Evolutionary conservation across 1,139 yeast genomes (phyloP).

Genomic region (Scheffersomyces stambukii): DNA sequence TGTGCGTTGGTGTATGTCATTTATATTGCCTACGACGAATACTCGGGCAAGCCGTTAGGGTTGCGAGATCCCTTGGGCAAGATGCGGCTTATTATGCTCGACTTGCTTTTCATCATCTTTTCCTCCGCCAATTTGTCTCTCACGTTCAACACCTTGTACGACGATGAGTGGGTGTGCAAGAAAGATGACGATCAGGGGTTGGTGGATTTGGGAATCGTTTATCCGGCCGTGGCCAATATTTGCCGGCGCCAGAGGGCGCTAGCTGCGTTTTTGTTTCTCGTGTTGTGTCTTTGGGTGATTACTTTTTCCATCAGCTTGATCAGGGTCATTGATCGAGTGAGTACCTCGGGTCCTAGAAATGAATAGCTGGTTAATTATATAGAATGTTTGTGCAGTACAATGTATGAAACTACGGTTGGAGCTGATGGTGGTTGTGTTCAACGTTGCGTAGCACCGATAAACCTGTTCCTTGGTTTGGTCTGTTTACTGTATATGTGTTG

Average conservation of each 20-base stretch:
- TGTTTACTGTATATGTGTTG: too few relatives aligned
- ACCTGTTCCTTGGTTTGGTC: too few relatives aligned
- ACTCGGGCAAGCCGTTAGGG: conserved; percentile 87
- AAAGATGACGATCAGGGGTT: conserved; percentile 19
- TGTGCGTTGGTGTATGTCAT: conserved; percentile 72
- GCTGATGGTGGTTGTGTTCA: too few relatives aligned
- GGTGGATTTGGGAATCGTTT: conserved; percentile 18
- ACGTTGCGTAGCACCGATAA: too few relatives aligned
- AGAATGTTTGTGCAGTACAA: neutral
- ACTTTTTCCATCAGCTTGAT: conserved; percentile 81
- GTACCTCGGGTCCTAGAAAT: conserved; percentile 8
- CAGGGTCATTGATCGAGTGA: conserved; percentile 64
- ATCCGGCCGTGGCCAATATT: conserved; percentile 40
- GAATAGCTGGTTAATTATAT: conserved; percentile 1
- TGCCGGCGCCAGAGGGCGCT: conserved; percentile 80
- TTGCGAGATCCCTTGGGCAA: conserved; percentile 80
- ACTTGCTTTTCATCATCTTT: conserved; percentile 82
- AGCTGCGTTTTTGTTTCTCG: conserved; percentile 73
- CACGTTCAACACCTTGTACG: conserved; percentile 79
- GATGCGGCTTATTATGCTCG: conserved; percentile 72
- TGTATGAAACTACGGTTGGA: too few relatives aligned
- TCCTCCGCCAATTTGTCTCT: conserved; percentile 87
- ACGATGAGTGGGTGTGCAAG: conserved; percentile 76
- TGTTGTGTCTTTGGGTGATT: conserved; percentile 76
- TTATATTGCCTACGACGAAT: conserved; percentile 87